These are phyloP conservation scores for Elsinoe arachidis DNA, from an alignment of 2,329 filamentous ascomycete species.

Conservation along the genomic window DNA sequence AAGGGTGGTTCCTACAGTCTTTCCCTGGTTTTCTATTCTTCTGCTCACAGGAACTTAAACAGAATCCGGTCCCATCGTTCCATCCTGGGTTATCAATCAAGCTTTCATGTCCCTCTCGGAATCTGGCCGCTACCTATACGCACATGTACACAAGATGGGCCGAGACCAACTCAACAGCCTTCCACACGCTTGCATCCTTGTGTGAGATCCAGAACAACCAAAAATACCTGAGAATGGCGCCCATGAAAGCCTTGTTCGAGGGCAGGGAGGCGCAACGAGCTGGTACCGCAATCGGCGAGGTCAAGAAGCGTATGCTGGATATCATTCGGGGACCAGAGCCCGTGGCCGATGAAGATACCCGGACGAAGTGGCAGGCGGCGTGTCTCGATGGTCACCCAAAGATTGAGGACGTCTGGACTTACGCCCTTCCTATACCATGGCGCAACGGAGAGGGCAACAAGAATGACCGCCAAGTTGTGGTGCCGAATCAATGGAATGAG, in stretches of 20 bases:
- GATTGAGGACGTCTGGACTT: not conserved
- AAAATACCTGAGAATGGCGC: not conserved
- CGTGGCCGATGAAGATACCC: not conserved
- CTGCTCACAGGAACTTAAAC: not conserved
- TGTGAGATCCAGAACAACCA: not conserved
- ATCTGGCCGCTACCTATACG: not conserved
- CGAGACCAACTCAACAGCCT: not conserved
- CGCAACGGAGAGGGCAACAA: not conserved
- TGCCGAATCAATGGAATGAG: not conserved
- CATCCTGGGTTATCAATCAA: not conserved
- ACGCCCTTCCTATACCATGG: slow-evolving; percentile 1
- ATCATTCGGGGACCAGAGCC: not conserved
- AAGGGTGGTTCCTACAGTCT: slow-evolving; percentile 3
- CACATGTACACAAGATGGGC: slow-evolving; percentile 3
- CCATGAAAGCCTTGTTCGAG: not conserved
- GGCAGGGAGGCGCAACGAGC: not conserved
- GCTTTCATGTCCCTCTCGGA: not conserved
- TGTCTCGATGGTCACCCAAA: not conserved
- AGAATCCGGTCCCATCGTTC: not conserved
- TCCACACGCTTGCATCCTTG: not conserved
- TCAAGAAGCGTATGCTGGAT: not conserved
- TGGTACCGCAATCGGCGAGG: not conserved
- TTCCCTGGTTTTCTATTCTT: slow-evolving; percentile 7
- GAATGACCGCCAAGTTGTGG: not conserved
- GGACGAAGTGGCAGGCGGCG: not conserved